These are phyloP conservation scores for Metschnikowia anglica DNA, from an alignment of 805 yeast species.

Conservation along the genomic window DNA sequence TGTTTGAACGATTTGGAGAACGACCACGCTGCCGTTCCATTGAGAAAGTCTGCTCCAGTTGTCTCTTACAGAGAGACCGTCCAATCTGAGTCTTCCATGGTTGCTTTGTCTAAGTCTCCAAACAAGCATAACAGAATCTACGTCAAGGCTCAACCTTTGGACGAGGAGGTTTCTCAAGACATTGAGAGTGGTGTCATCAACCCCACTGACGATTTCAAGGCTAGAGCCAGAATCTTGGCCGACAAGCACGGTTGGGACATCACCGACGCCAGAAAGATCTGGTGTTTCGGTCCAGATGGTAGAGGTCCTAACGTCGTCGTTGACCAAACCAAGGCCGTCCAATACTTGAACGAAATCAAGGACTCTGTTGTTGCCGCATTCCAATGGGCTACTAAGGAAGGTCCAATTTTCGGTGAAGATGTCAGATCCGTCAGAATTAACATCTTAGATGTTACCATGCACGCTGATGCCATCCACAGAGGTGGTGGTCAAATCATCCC, in stretches of 20 bases:
- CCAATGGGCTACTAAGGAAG: constrained; percentile 99
- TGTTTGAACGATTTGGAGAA: constrained; percentile 93
- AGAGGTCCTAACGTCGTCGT: constrained; percentile 97
- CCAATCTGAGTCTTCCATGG: constrained; percentile 88
- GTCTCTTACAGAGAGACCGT: constrained; percentile 99
- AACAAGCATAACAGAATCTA: constrained; percentile 99
- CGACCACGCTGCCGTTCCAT: constrained; percentile 99
- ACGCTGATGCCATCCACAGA: constrained; percentile 99
- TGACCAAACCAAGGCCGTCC: constrained; percentile 99
- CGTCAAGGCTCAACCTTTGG: constrained; percentile 94
- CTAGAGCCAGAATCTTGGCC: constrained; percentile 98
- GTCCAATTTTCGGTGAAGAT: constrained; percentile 97
- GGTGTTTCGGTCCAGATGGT: constrained; percentile 99
- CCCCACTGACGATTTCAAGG: constrained; percentile 98
- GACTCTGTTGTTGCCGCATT: constrained; percentile 99
- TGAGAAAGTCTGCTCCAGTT: constrained; percentile 96
- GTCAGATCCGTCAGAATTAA: constrained; percentile 95
- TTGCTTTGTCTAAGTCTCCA: constrained; percentile 98
- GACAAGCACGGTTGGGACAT: constrained; percentile 99
- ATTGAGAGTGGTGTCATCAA: constrained; percentile 89
- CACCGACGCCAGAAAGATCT: constrained; percentile 99
- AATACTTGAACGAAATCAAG: constrained; percentile 98
- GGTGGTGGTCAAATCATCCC: constrained; percentile 99
- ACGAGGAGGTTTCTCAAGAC: constrained; percentile 88
- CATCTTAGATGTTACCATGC: constrained; percentile 98